Conservation (phyloP, 805 yeast genomes). For the Yueomyces sinensis region DNA sequence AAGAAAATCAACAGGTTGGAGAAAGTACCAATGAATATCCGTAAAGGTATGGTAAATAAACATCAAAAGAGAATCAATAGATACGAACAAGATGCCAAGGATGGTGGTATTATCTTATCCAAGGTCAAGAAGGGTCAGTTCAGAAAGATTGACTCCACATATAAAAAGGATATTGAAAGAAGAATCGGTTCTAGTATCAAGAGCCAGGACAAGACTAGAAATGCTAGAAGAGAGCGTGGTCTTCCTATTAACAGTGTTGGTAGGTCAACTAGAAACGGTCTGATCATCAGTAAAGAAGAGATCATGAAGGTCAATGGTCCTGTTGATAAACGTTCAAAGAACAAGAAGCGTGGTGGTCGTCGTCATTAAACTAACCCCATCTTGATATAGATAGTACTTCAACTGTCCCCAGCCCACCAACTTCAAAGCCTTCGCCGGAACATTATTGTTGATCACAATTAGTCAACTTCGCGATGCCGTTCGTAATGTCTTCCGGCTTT, state of each 20-base stretch:
- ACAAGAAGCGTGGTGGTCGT: background rate
- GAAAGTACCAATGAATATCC: slow-evolving; percentile 77
- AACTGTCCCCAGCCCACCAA: too few relatives aligned
- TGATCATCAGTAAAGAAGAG: slow-evolving; percentile 55
- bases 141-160: slow-evolving; percentile 40
- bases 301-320: slow-evolving; percentile 27
- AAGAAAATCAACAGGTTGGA: slow-evolving; percentile 32
- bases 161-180: slow-evolving; percentile 25
- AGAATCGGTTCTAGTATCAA: slow-evolving; percentile 40
- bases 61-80: slow-evolving; percentile 38
- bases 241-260: slow-evolving; percentile 68
- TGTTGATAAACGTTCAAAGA: background rate
- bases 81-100: slow-evolving; percentile 66
- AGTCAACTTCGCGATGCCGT: too few relatives aligned
- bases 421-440: too few relatives aligned
- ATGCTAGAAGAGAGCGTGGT: slow-evolving; percentile 54
- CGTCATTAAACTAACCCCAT: background rate
- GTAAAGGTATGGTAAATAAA: slow-evolving; percentile 68
- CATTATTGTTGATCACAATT: too few relatives aligned
- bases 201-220: slow-evolving; percentile 29
- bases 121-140: slow-evolving; percentile 54
- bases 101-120: slow-evolving; percentile 83
- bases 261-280: slow-evolving; percentile 63
- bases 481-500: too few relatives aligned
- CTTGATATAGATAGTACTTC: too few relatives aligned